Evolutionary conservation across 176 grass and related monocot species (phyloP), one percentile per base, ranked within the genome.

Genomic region (Neostapfia colusana): DNA sequence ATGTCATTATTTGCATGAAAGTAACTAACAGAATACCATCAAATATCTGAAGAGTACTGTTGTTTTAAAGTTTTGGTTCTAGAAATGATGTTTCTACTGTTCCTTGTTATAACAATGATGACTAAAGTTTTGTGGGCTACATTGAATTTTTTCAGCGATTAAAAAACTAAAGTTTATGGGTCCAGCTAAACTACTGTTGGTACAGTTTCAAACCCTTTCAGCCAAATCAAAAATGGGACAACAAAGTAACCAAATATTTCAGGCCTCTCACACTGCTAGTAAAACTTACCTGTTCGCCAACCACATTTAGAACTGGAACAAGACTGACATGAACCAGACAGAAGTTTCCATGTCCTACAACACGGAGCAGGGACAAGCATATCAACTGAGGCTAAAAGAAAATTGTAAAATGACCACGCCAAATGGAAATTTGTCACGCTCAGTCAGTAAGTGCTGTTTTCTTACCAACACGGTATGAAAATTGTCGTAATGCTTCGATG

Each of bases 271-370:
- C 25, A 40, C 35, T n/a, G n/a, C n/a, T 36, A 76, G 56, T 26
- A 76, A 82, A 68, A 69, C 21, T 81, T 82, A 95, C 96, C 96
- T 95, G 96, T 77, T 99, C 96, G 59, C 96, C 96, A 27, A 99
- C 96, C 70, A 88, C 92, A 87, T 92, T 92, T 72, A 99, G 59
- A 63, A 99, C 96, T 37, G 96, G 95, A 88, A 99, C 87, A 77
- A 99, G 96, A 78, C 96, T 95, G 70, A 99, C 96, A 83, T 99
- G 96, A 72, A 99, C 83, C 27, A 99, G 66, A 85, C 91, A 99
- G 48, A 99, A 99, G 78, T 99, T 92, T 53, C 89, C 92, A 84
- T 74, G 63, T 48, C 92, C 96, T 99, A 70, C 56, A 90, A 80
- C 16, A 82, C 44, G 66, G 37, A 82, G 59, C 26, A 84, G 26